These are phyloP conservation scores for Tolypocladium guangdongense DNA, from an alignment of 2,329 filamentous ascomycete genomes.

Conservation along the genomic window DNA sequence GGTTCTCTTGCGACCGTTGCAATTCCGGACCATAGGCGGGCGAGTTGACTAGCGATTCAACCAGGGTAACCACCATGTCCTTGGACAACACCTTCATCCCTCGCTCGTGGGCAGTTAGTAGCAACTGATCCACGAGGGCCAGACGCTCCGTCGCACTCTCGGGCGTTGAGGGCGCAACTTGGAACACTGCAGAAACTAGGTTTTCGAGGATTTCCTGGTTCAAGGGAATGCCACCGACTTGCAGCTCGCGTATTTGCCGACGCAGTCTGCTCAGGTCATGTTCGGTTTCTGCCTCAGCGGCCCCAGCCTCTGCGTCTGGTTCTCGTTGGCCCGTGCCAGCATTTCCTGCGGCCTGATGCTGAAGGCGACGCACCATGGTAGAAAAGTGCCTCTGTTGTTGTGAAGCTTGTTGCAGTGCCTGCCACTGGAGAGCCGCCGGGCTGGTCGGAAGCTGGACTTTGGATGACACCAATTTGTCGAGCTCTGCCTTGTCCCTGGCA, in stretches of 20 bases:
- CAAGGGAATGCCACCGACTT: slow-evolving; percentile 24
- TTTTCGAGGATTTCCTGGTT: slow-evolving; percentile 21
- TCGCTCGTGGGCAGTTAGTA: slow-evolving; percentile 34
- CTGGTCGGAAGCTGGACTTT: slow-evolving; percentile 21
- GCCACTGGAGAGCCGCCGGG: slow-evolving; percentile 21
- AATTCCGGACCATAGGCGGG: slow-evolving; percentile 21
- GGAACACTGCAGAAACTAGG: slow-evolving; percentile 29
- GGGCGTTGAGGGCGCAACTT: slow-evolving; percentile 8
- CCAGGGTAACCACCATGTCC: slow-evolving; percentile 37
- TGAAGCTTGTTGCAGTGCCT: slow-evolving; percentile 22
- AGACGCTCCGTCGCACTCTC: slow-evolving; percentile 19
- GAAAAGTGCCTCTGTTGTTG: slow-evolving; percentile 24
- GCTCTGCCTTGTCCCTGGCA: slow-evolving; percentile 11
- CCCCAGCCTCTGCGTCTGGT: background rate
- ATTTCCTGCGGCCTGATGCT: background rate
- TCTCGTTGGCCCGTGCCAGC: background rate
- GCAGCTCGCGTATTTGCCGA: slow-evolving; percentile 26
- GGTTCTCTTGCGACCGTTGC: slow-evolving; percentile 27
- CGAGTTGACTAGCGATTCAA: slow-evolving; percentile 26
- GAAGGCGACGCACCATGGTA: slow-evolving; percentile 16
- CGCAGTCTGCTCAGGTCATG: slow-evolving; percentile 11
- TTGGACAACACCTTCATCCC: slow-evolving; percentile 30
- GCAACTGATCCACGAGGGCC: slow-evolving; percentile 29
- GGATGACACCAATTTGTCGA: slow-evolving; percentile 18
- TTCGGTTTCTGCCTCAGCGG: background rate